phyloP scores from a whole-genome alignment of 2,329 filamentous ascomycete genomes.

The Penicillium sp. region DNA sequence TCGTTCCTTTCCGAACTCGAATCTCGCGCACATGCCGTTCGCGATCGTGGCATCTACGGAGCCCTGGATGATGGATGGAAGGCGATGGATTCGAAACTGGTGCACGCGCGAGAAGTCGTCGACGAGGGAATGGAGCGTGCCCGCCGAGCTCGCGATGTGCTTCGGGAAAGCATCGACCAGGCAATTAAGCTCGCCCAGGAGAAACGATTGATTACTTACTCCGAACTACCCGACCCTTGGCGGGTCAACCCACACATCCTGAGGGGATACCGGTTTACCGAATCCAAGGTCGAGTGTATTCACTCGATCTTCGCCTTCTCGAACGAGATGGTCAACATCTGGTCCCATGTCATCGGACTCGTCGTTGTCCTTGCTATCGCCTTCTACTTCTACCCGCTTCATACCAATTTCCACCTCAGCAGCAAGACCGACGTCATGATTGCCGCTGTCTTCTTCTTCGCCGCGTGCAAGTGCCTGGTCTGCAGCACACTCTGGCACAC shows the following conservation, averaged over 20 bases:
- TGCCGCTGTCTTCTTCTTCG: constrained; percentile 91
- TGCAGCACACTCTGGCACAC: constrained; percentile 98
- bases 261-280: constrained; percentile 86
- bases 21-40: constrained; percentile 69
- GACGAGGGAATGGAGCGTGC: constrained; percentile 78
- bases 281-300: constrained; percentile 84
- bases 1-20: constrained; percentile 82
- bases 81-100: constrained; percentile 73
- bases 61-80: constrained; percentile 75
- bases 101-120: constrained; percentile 67
- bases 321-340: constrained; percentile 96
- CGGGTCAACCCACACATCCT: constrained; percentile 90
- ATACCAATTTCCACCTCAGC: constrained; percentile 77
- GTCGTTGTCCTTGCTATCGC: constrained; percentile 80
- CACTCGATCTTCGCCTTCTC: constrained; percentile 76
- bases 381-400: constrained; percentile 92
- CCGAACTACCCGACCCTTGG: constrained; percentile 89
- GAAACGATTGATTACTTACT: constrained; percentile 77
- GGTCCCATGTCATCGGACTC: constrained; percentile 90
- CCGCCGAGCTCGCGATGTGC: constrained; percentile 70
- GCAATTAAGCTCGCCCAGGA: constrained; percentile 71
- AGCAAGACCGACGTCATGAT: constrained; percentile 86
- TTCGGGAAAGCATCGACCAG: constrained; percentile 78
- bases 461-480: constrained; percentile 86
- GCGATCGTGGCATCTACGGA: constrained; percentile 68